These are phyloP conservation scores for Brassica juncea DNA, from an alignment of 345 rosid genomes.

Conservation along the genomic window DNA sequence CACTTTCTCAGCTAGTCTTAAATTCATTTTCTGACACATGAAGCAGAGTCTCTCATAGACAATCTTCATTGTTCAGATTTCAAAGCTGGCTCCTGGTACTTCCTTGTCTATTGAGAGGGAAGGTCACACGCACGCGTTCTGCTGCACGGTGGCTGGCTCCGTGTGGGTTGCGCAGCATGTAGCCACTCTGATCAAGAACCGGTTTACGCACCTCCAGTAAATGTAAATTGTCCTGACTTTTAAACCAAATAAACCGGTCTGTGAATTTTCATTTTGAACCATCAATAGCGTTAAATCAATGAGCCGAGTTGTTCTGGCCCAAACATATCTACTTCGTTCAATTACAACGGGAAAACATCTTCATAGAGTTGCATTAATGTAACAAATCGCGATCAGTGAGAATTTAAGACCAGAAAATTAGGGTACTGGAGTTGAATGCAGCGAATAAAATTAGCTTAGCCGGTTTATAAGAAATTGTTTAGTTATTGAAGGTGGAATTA, in stretches of 20 bases:
- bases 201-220: conserved; percentile 20
- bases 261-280: conserved; percentile 13
- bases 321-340: not conserved
- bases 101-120: conserved; percentile 69
- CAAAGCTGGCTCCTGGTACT: conserved; percentile 57
- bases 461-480: not conserved
- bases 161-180: conserved; percentile 71
- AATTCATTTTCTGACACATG: not conserved
- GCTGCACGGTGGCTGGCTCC: conserved; percentile 79
- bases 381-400: not conserved
- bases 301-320: not conserved
- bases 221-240: not conserved
- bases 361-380: not conserved
- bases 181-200: conserved; percentile 54
- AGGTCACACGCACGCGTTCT: conserved; percentile 75
- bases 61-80: conserved; percentile 49
- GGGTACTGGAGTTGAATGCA: conserved; percentile 3
- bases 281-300: not conserved
- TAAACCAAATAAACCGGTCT: conserved; percentile 1
- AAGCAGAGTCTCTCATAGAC: conserved; percentile 5
- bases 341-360: not conserved
- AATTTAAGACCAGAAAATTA: not conserved
- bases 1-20: not conserved
- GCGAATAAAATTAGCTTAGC: not conserved
- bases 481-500: conserved; percentile 25